Percentiles rank a stretch among this genome's conserved stretches.
These are phyloP conservation scores for Scutellaria galericulata DNA, from an alignment of 257 asterid species.

Conservation along the genomic window DNA sequence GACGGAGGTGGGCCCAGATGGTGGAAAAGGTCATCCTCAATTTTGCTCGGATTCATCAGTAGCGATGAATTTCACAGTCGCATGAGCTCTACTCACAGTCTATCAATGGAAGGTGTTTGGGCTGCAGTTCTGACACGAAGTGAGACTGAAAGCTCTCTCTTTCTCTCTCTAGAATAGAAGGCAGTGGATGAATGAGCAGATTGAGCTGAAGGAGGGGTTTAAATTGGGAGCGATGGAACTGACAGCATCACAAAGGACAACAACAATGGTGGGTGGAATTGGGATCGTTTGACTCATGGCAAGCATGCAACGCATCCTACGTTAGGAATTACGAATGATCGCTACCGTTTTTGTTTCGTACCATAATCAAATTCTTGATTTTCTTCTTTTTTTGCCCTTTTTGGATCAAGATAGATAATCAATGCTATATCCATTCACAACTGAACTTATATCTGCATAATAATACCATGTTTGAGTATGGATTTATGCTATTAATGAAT, in stretches of 20 bases:
- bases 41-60: slow-evolving; percentile 64
- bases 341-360: neutral
- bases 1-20: slow-evolving; percentile 46
- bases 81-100: slow-evolving; percentile 10
- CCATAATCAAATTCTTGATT: neutral
- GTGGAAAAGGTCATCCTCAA: slow-evolving; percentile 61
- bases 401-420: no score
- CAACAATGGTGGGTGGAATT: slow-evolving; percentile 10
- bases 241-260: neutral
- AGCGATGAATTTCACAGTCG: neutral
- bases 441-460: no score
- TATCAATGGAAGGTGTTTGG: slow-evolving; percentile 19
- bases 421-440: no score
- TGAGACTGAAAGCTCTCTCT: neutral
- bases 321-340: neutral
- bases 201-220: neutral
- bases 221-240: neutral
- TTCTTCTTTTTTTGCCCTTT: neutral
- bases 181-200: neutral
- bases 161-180: neutral
- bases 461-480: no score
- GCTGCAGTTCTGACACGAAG: neutral
- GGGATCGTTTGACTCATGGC: slow-evolving; percentile 24
- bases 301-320: neutral
- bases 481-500: no score